These are phyloP conservation scores for Lophiotrema nucula DNA, from an alignment of 495 filamentous ascomycete species.

Conservation along the genomic window DNA sequence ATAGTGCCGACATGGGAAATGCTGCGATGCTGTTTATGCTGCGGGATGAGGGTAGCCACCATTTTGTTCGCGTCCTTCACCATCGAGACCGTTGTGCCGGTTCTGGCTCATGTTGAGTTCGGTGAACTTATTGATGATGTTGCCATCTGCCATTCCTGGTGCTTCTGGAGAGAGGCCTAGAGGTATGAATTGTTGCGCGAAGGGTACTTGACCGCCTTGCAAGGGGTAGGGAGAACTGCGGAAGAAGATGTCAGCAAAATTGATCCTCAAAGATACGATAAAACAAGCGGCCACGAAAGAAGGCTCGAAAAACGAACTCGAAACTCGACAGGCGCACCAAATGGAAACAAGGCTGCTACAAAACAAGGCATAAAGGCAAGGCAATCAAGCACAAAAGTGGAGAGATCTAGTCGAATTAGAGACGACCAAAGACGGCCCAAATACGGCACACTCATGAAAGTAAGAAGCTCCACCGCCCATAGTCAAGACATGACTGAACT, in stretches of 20 bases:
- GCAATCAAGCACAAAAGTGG: constrained; percentile 25
- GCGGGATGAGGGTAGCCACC: constrained; percentile 46
- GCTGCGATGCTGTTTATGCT: too few relatives aligned
- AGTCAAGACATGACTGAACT: constrained; percentile 21
- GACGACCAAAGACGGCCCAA: constrained; percentile 15
- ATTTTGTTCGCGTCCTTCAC: constrained; percentile 48
- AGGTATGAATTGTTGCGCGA: constrained; percentile 42
- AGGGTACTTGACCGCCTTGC: constrained; percentile 47
- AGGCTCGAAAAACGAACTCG: constrained; percentile 10
- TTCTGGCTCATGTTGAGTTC: constrained; percentile 48
- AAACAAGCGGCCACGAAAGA: constrained; percentile 4
- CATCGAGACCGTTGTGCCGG: constrained; percentile 47
- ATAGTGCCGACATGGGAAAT: neutral
- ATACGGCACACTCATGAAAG: constrained; percentile 27
- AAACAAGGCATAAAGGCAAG: constrained; percentile 29
- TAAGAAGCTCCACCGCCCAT: constrained; percentile 19
- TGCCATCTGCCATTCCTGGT: constrained; percentile 46
- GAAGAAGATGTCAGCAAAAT: constrained; percentile 10
- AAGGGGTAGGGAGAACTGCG: constrained; percentile 50
- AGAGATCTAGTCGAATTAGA: constrained; percentile 28
- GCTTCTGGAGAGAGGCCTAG: constrained; percentile 44
- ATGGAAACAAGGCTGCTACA: constrained; percentile 30
- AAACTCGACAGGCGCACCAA: neutral
- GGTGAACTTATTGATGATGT: constrained; percentile 48
- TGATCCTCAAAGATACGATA: neutral